phyloP scores from a whole-genome alignment of 139 green algal species.

The Chlamydomonas incerta region DNA sequence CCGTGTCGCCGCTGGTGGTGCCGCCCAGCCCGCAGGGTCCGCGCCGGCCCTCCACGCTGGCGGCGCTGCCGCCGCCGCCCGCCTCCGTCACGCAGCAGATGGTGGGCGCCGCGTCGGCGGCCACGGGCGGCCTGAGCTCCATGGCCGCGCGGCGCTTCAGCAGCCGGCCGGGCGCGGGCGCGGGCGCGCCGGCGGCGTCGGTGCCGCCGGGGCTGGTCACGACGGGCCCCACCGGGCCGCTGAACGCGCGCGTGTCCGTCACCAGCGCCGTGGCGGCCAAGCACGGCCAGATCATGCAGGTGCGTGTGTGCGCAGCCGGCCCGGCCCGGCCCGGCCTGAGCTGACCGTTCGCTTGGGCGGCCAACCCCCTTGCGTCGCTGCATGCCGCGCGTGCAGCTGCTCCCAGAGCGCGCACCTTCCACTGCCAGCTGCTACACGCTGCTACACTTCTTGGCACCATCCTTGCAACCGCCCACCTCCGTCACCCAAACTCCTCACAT shows the following conservation, averaged over 20 bases:
- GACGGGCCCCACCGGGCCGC: conserved; percentile 3
- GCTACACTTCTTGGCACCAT: too few species aligned
- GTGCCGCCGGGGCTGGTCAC: background rate
- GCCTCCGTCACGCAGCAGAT: conserved; percentile 6
- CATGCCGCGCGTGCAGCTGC: too few species aligned
- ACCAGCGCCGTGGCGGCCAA: conserved; percentile 40
- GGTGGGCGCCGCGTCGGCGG: background rate
- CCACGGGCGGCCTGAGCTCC: background rate
- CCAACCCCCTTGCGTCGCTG: too few species aligned
- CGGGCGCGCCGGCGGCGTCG: background rate
- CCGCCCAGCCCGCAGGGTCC: background rate
- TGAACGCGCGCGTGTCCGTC: conserved; percentile 2
- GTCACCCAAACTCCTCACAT: too few species aligned
- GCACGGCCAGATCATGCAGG: conserved; percentile 42
- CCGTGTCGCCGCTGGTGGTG: background rate
- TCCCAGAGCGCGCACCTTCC: too few species aligned
- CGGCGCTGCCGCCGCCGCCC: conserved; percentile 8
- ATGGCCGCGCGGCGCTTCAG: conserved; percentile 36
- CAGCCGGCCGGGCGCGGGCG: background rate
- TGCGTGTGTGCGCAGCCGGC: too few species aligned
- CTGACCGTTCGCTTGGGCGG: too few species aligned
- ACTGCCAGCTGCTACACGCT: too few species aligned
- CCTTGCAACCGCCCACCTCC: too few species aligned
- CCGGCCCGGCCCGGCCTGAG: too few species aligned
- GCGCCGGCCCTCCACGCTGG: conserved; percentile 2